phyloP scores from a whole-genome alignment of 2,329 filamentous ascomycete species.

The Didymosphaeria variabile region DNA sequence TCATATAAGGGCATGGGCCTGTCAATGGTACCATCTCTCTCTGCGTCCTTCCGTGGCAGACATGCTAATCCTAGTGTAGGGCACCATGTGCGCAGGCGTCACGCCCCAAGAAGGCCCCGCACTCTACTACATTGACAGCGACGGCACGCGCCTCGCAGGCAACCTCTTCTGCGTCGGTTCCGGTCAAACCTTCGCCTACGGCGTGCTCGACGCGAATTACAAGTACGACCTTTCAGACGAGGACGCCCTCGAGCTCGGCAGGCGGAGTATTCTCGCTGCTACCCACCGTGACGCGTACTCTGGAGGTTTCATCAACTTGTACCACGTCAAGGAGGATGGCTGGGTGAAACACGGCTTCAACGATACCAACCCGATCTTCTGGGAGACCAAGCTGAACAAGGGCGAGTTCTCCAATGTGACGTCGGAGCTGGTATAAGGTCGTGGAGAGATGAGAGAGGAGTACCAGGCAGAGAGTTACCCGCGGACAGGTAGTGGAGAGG shows the following conservation, averaged over 20 bases:
- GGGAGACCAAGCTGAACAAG: slow-evolving; percentile 98
- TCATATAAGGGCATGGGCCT: slow-evolving; percentile 98
- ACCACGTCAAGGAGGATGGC: slow-evolving; percentile 98
- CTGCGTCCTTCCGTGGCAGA: background rate
- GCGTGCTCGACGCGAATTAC: slow-evolving; percentile 96
- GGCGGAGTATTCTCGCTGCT: slow-evolving; percentile 91
- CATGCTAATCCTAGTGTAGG: slow-evolving; percentile 51
- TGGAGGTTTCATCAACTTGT: slow-evolving; percentile 97
- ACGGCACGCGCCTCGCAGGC: slow-evolving; percentile 89
- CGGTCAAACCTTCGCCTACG: slow-evolving; percentile 98
- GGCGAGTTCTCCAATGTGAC: slow-evolving; percentile 98
- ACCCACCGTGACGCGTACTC: slow-evolving; percentile 99
- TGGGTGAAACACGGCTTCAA: slow-evolving; percentile 99
- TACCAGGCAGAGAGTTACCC: background rate
- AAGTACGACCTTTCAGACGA: slow-evolving; percentile 85
- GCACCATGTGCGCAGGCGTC: slow-evolving; percentile 98
- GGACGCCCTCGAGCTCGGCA: slow-evolving; percentile 89
- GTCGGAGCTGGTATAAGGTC: slow-evolving; percentile 69
- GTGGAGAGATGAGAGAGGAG: background rate
- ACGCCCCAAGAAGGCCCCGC: slow-evolving; percentile 94
- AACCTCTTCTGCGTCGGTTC: slow-evolving; percentile 99
- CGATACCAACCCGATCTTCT: slow-evolving; percentile 99
- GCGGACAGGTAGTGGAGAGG: background rate
- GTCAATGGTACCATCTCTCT: slow-evolving; percentile 71
- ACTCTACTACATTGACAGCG: slow-evolving; percentile 98